Evolutionary conservation across 257 asterid species (phyloP).

Genomic region (Perilla frutescens): DNA sequence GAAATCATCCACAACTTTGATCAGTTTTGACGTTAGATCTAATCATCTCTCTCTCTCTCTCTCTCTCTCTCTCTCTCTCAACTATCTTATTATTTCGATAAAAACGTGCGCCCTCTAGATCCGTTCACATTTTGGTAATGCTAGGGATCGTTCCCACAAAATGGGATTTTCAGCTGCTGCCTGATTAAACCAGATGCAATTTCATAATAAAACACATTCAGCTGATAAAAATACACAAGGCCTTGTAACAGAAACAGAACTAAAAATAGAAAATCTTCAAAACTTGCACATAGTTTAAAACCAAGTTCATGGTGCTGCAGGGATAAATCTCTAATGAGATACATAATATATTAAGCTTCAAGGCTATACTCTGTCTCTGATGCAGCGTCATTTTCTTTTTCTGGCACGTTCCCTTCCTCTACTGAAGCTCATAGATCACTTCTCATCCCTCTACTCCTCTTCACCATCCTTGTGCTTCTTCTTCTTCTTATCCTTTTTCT

Average conservation of each 20-base stretch:
- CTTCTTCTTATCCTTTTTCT: slow-evolving; percentile 72
- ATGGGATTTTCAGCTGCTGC: neutral
- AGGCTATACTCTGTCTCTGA: slow-evolving; percentile 29
- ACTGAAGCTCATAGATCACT: neutral
- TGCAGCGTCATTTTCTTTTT: slow-evolving; percentile 3
- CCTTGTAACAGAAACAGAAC: slow-evolving; percentile 23
- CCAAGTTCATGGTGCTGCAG: slow-evolving; percentile 14
- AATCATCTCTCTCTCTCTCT: no score
- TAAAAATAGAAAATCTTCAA: slow-evolving; percentile 6
- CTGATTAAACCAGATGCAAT: slow-evolving; percentile 15
- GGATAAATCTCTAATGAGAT: no score
- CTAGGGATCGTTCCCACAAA: neutral
- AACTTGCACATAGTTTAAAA: slow-evolving; percentile 36
- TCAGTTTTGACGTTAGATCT: no score
- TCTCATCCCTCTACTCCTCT: slow-evolving; percentile 38
- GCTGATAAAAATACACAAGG: slow-evolving; percentile 32
- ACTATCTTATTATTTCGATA: no score
- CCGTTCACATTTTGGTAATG: no score
- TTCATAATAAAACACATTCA: slow-evolving; percentile 31
- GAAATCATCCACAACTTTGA: no score
- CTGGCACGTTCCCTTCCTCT: no score
- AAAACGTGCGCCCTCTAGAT: no score
- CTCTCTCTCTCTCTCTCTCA: no score
- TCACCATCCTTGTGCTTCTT: slow-evolving; percentile 74
- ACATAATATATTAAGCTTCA: neutral